These are phyloP conservation scores for Tolypocladium cylindrosporum DNA, from an alignment of 2,329 filamentous ascomycete genomes.

Conservation along the genomic window DNA sequence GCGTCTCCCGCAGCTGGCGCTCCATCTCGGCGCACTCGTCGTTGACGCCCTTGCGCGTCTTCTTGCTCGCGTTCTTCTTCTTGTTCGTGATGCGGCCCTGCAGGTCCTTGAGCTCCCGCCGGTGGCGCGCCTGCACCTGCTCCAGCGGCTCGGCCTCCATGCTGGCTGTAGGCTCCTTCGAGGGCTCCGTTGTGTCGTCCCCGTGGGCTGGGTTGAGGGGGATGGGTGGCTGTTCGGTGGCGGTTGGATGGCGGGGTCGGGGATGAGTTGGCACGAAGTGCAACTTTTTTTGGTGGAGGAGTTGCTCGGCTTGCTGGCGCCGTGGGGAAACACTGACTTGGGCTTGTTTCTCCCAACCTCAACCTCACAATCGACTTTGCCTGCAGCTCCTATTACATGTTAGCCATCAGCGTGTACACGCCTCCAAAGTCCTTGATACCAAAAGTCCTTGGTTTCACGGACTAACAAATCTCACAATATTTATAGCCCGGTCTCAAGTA, in stretches of 20 bases:
- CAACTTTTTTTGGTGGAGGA: neutral
- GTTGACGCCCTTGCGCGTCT: conserved; percentile 65
- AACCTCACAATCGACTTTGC: too few relatives aligned
- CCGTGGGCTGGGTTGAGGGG: neutral
- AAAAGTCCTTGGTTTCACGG: too few relatives aligned
- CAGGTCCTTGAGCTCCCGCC: conserved; percentile 81
- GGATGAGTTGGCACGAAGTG: neutral
- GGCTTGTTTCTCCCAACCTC: too few relatives aligned
- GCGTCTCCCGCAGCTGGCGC: conserved; percentile 53
- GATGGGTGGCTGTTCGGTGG: neutral
- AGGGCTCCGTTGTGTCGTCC: neutral
- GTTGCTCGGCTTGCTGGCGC: too few relatives aligned
- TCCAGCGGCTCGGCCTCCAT: conserved; percentile 52
- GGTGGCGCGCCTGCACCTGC: conserved; percentile 67
- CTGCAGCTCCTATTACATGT: too few relatives aligned
- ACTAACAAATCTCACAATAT: too few relatives aligned
- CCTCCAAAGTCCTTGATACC: too few relatives aligned
- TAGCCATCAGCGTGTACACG: too few relatives aligned
- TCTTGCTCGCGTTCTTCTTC: conserved; percentile 94
- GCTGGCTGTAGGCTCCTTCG: neutral
- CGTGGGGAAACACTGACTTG: too few relatives aligned
- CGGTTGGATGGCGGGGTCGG: neutral
- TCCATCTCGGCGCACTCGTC: conserved; percentile 67
- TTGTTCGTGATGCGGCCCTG: conserved; percentile 82
- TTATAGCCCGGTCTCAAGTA: too few relatives aligned